A percentile compares a stretch with the other conserved stretches of the same genome.
These are phyloP conservation scores for Melocanna baccifera DNA, from an alignment of 176 grass and related monocot genomes.

Conservation along the genomic window DNA sequence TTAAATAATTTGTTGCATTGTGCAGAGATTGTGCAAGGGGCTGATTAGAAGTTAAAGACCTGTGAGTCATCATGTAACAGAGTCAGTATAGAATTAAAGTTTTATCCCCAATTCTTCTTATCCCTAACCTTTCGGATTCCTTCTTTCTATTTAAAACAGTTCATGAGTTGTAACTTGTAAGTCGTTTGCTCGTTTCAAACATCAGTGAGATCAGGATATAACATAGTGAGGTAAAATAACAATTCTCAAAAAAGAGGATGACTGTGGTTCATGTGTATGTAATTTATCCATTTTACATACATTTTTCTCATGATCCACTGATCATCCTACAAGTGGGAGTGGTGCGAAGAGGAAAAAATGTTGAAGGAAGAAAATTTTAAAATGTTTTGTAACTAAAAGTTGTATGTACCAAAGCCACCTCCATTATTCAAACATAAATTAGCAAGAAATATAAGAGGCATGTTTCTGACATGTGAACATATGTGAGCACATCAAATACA, in stretches of 20 bases:
- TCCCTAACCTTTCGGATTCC: too few species aligned
- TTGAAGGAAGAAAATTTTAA: background rate
- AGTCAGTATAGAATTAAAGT: too few species aligned
- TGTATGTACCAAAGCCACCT: background rate
- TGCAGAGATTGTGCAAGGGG: too few species aligned
- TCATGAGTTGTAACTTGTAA: background rate
- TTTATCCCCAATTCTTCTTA: too few species aligned
- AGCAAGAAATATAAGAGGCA: background rate
- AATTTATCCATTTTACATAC: too few species aligned
- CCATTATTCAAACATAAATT: constrained; percentile 1
- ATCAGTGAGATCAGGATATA: background rate
- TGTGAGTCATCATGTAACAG: too few species aligned
- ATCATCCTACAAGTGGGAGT: background rate
- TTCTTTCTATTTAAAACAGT: background rate
- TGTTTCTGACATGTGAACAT: constrained; percentile 9
- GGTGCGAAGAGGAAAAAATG: background rate
- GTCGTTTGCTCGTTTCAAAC: background rate
- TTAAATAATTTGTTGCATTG: background rate
- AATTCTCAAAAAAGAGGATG: background rate
- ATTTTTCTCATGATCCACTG: background rate
- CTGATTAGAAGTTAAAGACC: too few species aligned
- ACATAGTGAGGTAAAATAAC: background rate
- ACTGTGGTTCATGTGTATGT: background rate
- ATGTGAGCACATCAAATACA: background rate
- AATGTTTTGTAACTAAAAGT: background rate